A percentile compares a stretch with the other conserved stretches of the same genome.
Conservation (phyloP, 805 yeast genomes). For the Limtongia smithiae region DNA sequence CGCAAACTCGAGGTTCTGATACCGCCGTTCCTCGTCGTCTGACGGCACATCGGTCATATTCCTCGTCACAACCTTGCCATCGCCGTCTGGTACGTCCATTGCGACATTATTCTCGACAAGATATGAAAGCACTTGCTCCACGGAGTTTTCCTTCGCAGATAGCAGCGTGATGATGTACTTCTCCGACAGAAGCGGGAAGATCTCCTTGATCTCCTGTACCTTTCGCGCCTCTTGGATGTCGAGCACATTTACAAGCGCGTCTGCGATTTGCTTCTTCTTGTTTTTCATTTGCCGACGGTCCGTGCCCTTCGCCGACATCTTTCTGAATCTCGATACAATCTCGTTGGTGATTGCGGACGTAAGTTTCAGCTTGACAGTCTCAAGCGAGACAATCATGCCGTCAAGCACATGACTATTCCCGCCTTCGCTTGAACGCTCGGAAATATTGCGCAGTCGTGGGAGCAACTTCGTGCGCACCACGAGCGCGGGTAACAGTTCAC, state of each 20-base stretch:
- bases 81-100: neutral
- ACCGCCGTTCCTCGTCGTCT: conserved; percentile 6
- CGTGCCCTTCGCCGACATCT: neutral
- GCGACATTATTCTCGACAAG: conserved; percentile 9
- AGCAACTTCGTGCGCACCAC: conserved; percentile 16
- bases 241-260: neutral
- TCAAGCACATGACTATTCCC: neutral
- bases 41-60: neutral
- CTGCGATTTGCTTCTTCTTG: neutral
- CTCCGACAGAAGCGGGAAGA: conserved; percentile 14
- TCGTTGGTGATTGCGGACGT: neutral
- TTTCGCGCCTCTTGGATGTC: conserved; percentile 7
- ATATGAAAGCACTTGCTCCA: conserved; percentile 13
- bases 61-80: neutral
- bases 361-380: conserved; percentile 8
- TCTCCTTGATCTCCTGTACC: conserved; percentile 8
- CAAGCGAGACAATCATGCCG: conserved; percentile 15
- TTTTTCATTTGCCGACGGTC: neutral
- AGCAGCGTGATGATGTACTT: conserved; percentile 2
- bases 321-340: conserved; percentile 3
- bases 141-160: neutral
- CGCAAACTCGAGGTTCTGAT: conserved; percentile 20
- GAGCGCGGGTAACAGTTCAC: conserved; percentile 18
- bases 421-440: neutral
- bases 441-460: neutral